Evolutionary conservation across 1,139 yeast genomes (phyloP).

Genomic region (Pichia terricola): DNA sequence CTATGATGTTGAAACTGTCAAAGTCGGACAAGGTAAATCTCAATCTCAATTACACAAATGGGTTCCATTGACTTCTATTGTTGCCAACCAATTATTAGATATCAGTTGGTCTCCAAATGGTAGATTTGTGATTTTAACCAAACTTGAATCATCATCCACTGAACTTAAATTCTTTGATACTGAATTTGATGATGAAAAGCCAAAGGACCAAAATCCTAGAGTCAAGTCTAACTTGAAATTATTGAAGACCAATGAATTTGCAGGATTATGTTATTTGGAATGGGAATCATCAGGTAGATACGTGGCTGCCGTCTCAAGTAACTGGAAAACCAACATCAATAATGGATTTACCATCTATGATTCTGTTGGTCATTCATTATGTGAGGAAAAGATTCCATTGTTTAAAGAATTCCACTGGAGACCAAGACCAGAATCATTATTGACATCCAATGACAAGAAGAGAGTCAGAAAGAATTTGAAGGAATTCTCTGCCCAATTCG

Average conservation of each 20-base stretch:
- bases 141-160: slow-evolving; percentile 34
- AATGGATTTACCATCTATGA: slow-evolving; percentile 87
- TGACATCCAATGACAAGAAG: slow-evolving; percentile 74
- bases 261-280: slow-evolving; percentile 73
- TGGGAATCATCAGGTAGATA: slow-evolving; percentile 98
- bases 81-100: slow-evolving; percentile 41
- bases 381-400: slow-evolving; percentile 70
- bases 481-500: slow-evolving; percentile 88
- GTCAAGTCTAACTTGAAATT: slow-evolving; percentile 53
- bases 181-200: slow-evolving; percentile 59
- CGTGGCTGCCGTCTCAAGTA: slow-evolving; percentile 79
- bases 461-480: slow-evolving; percentile 83
- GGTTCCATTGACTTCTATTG: slow-evolving; percentile 44
- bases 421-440: slow-evolving; percentile 82
- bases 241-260: slow-evolving; percentile 53
- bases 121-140: slow-evolving; percentile 70
- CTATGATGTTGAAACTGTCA: slow-evolving; percentile 64
- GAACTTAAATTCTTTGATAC: slow-evolving; percentile 82
- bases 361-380: slow-evolving; percentile 66
- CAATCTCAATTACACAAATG: slow-evolving; percentile 39
- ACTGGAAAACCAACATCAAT: slow-evolving; percentile 77
- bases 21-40: slow-evolving; percentile 23
- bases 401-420: slow-evolving; percentile 94
- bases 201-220: slow-evolving; percentile 31
- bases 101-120: slow-evolving; percentile 91